phyloP scores from a whole-genome alignment of 768 basidiomycete species.

The Podaxis mareebaensis region DNA sequence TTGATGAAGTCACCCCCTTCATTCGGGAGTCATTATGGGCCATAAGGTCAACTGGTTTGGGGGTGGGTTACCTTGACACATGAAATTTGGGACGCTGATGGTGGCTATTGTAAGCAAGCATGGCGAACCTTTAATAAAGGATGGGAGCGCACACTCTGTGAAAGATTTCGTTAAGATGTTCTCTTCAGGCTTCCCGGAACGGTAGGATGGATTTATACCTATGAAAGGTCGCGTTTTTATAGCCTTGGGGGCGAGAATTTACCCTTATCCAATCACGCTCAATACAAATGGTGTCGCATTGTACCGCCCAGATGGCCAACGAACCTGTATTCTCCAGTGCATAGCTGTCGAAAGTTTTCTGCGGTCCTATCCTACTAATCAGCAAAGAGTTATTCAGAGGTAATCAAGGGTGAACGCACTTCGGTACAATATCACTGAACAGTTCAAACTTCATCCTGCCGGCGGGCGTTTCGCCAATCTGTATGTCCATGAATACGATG shows the following conservation, averaged over 20 bases:
- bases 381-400: not conserved
- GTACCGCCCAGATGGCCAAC: conserved; percentile 17
- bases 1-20: conserved; percentile 93
- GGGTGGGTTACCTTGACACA: conserved; percentile 79
- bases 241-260: conserved; percentile 86
- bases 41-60: conserved; percentile 1
- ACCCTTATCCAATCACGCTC: conserved; percentile 39
- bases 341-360: conserved; percentile 96
- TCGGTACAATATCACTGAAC: conserved; percentile 94
- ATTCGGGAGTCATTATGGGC: not conserved
- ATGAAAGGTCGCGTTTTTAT: conserved; percentile 90
- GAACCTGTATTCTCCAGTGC: conserved; percentile 95
- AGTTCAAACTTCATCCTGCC: conserved; percentile 97
- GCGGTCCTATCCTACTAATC: conserved; percentile 65
- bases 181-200: not conserved
- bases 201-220: conserved; percentile 50
- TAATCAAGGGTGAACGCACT: conserved; percentile 49
- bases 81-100: conserved; percentile 83
- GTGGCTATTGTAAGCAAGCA: conserved; percentile 19
- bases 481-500: conserved; percentile 95
- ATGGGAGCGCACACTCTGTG: conserved; percentile 65
- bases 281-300: not conserved
- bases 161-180: conserved; percentile 18
- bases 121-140: not conserved
- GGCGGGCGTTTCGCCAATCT: conserved; percentile 95